Conservation (phyloP, 495 filamentous ascomycete genomes). For the Friedmanniomyces endolithicus region DNA sequence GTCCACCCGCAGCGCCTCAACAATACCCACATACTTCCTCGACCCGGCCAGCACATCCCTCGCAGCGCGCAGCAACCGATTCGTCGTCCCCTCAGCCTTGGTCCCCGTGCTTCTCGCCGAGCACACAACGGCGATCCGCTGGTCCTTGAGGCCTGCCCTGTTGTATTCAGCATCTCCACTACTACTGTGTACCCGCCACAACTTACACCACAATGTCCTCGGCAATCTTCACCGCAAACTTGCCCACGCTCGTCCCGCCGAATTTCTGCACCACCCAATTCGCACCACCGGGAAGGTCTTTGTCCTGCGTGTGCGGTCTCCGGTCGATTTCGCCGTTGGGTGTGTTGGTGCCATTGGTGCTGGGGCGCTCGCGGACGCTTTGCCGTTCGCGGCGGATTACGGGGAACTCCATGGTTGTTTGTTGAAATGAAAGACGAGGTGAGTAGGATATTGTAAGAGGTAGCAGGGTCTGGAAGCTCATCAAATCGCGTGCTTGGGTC, state of each 20-base stretch:
- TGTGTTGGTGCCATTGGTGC: slow-evolving; percentile 14
- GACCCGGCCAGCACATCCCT: slow-evolving; percentile 51
- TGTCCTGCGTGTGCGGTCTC: slow-evolving; percentile 29
- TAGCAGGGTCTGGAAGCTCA: too few relatives aligned
- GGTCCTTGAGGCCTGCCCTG: slow-evolving; percentile 53
- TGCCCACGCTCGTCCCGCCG: slow-evolving; percentile 37
- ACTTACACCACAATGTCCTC: slow-evolving; percentile 57
- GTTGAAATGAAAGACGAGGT: background rate
- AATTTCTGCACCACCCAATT: slow-evolving; percentile 36
- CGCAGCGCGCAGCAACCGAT: slow-evolving; percentile 64
- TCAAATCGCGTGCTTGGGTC: too few relatives aligned
- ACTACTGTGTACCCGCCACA: background rate
- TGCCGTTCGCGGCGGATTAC: slow-evolving; percentile 4
- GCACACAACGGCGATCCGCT: slow-evolving; percentile 77
- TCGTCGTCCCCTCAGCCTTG: slow-evolving; percentile 86
- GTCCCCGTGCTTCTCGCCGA: slow-evolving; percentile 83
- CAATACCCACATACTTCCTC: slow-evolving; percentile 52
- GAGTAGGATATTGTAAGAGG: too few relatives aligned
- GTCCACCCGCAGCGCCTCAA: slow-evolving; percentile 61
- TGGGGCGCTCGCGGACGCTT: background rate
- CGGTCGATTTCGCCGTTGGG: background rate
- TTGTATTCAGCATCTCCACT: slow-evolving; percentile 11
- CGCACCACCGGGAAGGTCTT: slow-evolving; percentile 29
- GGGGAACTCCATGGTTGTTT: slow-evolving; percentile 12
- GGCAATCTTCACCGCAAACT: slow-evolving; percentile 58